These are phyloP conservation scores for Sordariomycetes sp. DNA, from an alignment of 2,329 filamentous ascomycete genomes.

Conservation along the genomic window DNA sequence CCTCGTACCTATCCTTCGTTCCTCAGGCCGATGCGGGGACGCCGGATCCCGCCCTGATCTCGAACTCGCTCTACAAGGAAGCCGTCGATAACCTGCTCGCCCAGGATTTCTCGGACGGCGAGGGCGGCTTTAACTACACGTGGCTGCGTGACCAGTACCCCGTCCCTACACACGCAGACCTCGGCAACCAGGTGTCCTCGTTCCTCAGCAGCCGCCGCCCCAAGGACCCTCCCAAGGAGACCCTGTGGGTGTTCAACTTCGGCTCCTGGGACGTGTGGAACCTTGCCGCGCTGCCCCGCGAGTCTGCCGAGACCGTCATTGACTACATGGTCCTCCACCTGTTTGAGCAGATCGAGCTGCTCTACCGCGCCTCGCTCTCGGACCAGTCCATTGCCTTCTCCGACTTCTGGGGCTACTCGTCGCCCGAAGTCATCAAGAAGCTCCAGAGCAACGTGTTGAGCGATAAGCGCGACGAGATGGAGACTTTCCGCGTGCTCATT, in stretches of 20 bases:
- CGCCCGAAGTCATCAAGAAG: conserved; percentile 13
- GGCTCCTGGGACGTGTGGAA: conserved; percentile 47
- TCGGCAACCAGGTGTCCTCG: conserved; percentile 29
- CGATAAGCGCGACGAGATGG: conserved; percentile 14
- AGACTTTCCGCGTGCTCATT: conserved; percentile 39
- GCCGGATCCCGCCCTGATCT: conserved; percentile 40
- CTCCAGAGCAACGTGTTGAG: conserved; percentile 16
- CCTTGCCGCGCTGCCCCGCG: conserved; percentile 32
- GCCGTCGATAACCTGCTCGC: conserved; percentile 20
- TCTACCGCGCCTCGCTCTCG: conserved; percentile 32
- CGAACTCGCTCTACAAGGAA: conserved; percentile 35
- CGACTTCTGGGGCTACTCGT: conserved; percentile 23
- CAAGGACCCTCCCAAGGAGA: conserved; percentile 26
- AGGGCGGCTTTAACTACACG: conserved; percentile 29
- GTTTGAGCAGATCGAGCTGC: conserved; percentile 32
- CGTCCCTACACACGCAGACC: conserved; percentile 24
- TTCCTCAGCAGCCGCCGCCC: conserved; percentile 31
- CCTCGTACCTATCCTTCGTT: conserved; percentile 32
- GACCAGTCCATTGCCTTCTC: conserved; percentile 33
- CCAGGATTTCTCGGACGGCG: conserved; percentile 1
- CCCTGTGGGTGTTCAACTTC: conserved; percentile 40
- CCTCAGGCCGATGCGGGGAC: conserved; percentile 27
- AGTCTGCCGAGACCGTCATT: conserved; percentile 23
- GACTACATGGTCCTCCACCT: conserved; percentile 25
- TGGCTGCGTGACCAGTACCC: conserved; percentile 32